Conservation (phyloP, 2,329 filamentous ascomycete genomes). For the Ambrosiella xylebori region DNA sequence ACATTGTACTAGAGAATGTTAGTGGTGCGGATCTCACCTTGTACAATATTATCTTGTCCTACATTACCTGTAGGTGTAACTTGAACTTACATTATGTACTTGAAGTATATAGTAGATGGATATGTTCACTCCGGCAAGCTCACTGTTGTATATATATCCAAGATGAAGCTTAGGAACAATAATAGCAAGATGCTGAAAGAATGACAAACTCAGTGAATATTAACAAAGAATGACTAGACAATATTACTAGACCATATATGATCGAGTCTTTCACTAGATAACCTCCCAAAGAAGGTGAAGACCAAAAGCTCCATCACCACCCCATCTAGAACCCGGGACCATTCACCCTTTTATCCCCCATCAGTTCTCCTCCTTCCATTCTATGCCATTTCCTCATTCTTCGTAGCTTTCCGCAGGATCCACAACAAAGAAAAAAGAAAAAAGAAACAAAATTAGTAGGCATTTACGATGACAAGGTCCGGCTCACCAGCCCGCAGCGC, state of each 20-base stretch:
- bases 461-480: no score
- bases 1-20: neutral
- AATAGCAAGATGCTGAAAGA: no score
- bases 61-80: no score
- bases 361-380: neutral
- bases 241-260: no score
- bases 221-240: neutral
- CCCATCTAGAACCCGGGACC: neutral
- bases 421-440: neutral
- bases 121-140: no score
- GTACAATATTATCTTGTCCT: neutral
- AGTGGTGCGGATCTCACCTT: neutral
- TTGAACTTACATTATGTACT: no score
- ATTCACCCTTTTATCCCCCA: neutral
- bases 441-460: no score
- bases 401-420: neutral
- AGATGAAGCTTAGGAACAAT: no score
- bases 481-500: no score
- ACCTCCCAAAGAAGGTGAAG: neutral
- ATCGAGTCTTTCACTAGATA: no score
- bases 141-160: no score
- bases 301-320: neutral
- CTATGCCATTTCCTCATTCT: neutral
- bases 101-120: no score
- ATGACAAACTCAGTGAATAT: neutral